phyloP scores from a whole-genome alignment of 371 early-diverging fungal genomes.

The Capillidium heterosporum region DNA sequence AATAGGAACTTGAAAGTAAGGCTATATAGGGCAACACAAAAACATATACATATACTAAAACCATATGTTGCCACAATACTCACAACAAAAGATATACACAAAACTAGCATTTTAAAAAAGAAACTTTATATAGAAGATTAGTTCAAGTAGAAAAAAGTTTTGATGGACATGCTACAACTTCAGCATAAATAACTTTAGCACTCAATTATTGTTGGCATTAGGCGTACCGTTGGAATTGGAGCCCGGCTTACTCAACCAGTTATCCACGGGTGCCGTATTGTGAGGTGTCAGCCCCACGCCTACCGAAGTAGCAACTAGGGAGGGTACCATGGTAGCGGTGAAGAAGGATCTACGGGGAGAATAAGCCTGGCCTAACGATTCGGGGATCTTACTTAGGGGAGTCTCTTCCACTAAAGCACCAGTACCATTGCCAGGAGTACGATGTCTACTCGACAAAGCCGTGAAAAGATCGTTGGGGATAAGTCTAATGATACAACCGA shows the following conservation, averaged over 20 bases:
- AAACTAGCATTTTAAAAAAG: too few species aligned
- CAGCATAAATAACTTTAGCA: too few species aligned
- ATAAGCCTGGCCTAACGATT: not conserved
- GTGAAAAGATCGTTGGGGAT: constrained; percentile 26
- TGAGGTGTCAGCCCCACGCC: constrained; percentile 25
- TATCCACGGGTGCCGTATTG: not conserved
- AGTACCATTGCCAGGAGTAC: not conserved
- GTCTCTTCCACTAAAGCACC: not conserved
- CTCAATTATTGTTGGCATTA: too few species aligned
- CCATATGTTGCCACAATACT: too few species aligned
- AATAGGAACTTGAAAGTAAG: too few species aligned
- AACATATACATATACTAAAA: too few species aligned
- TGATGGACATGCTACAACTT: too few species aligned
- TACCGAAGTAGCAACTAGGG: constrained; percentile 38
- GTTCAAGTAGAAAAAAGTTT: too few species aligned
- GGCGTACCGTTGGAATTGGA: too few species aligned
- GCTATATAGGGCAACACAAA: too few species aligned
- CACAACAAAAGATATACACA: too few species aligned
- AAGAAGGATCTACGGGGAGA: constrained; percentile 1
- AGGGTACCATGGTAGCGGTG: constrained; percentile 36
- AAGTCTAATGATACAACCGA: constrained; percentile 55
- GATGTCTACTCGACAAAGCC: not conserved
- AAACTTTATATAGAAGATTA: too few species aligned
- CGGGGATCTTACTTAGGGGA: not conserved
- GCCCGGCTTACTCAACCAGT: not conserved